Percentiles rank a stretch among this genome's conserved stretches.
phyloP scores from a whole-genome alignment of 768 basidiomycete species.

The Scleroderma citrinum region DNA sequence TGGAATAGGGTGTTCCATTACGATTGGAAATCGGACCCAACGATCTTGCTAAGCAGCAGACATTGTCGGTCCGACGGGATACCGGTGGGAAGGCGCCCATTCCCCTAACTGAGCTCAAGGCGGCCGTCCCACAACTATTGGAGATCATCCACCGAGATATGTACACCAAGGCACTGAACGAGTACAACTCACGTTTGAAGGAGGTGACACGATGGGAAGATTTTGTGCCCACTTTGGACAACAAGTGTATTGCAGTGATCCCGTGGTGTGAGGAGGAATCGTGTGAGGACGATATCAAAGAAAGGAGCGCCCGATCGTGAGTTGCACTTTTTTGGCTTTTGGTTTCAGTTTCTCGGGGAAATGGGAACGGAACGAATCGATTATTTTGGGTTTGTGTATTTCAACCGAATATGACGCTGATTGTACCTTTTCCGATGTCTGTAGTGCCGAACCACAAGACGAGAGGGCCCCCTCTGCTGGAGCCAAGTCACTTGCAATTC shows the following conservation, averaged over 20 bases:
- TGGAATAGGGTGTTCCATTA: conserved; percentile 81
- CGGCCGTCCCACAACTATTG: conserved; percentile 58
- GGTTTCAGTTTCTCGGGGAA: not conserved
- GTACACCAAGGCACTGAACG: conserved; percentile 70
- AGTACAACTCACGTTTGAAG: conserved; percentile 66
- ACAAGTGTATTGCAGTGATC: conserved; percentile 79
- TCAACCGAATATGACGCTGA: not conserved
- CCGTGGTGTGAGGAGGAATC: conserved; percentile 94
- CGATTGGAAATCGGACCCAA: conserved; percentile 96
- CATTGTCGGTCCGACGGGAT: conserved; percentile 78
- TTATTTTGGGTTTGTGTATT: not conserved
- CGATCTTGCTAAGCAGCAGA: conserved; percentile 79
- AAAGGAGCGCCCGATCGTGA: conserved; percentile 81
- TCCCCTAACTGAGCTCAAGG: conserved; percentile 41
- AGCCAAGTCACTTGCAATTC: conserved; percentile 95
- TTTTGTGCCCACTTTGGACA: conserved; percentile 85
- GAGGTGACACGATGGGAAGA: conserved; percentile 86
- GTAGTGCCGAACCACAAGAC: conserved; percentile 80
- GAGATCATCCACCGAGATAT: conserved; percentile 86
- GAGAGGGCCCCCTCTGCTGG: conserved; percentile 96
- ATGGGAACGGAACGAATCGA: no score
- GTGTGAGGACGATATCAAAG: conserved; percentile 99
- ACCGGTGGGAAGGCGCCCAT: conserved; percentile 57
- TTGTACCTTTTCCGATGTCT: conserved; percentile 3
- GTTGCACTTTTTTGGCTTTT: conserved; percentile 7